These are phyloP conservation scores for Zymoseptoria pseudotritici DNA, from an alignment of 2,329 filamentous ascomycete genomes.

Conservation along the genomic window DNA sequence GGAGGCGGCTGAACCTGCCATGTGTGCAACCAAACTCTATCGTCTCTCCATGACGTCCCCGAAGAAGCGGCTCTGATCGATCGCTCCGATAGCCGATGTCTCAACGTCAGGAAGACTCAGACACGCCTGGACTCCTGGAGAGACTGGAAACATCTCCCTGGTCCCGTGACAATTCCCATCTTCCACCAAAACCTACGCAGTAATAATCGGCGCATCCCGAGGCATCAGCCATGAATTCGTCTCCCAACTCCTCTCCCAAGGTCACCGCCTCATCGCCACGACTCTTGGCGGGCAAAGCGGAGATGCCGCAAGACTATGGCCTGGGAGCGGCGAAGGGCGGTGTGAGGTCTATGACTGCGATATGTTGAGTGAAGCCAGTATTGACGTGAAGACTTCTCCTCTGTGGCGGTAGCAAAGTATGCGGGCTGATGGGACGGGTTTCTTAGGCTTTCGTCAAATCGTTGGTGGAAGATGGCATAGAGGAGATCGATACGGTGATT, in stretches of 20 bases:
- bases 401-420: neutral
- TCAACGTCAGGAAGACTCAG: neutral
- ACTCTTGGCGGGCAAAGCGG: slow-evolving; percentile 21
- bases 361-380: slow-evolving; percentile 46
- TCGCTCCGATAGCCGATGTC: neutral
- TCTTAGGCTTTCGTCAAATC: slow-evolving; percentile 6
- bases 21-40: neutral
- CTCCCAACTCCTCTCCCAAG: slow-evolving; percentile 40
- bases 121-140: too few relatives aligned
- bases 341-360: slow-evolving; percentile 36
- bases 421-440: neutral
- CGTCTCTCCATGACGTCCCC: neutral
- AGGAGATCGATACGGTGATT: slow-evolving; percentile 46
- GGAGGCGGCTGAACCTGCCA: neutral
- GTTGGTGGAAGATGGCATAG: slow-evolving; percentile 7
- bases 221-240: slow-evolving; percentile 49
- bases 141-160: neutral
- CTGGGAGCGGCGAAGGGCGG: slow-evolving; percentile 1
- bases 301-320: slow-evolving; percentile 10
- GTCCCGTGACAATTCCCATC: neutral
- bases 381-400: slow-evolving; percentile 32
- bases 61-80: neutral
- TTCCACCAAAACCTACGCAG: slow-evolving; percentile 36
- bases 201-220: slow-evolving; percentile 41
- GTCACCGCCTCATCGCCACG: slow-evolving; percentile 46